Conservation (phyloP, 176 grass and related monocot species). For the Pontederia crassipes region DNA sequence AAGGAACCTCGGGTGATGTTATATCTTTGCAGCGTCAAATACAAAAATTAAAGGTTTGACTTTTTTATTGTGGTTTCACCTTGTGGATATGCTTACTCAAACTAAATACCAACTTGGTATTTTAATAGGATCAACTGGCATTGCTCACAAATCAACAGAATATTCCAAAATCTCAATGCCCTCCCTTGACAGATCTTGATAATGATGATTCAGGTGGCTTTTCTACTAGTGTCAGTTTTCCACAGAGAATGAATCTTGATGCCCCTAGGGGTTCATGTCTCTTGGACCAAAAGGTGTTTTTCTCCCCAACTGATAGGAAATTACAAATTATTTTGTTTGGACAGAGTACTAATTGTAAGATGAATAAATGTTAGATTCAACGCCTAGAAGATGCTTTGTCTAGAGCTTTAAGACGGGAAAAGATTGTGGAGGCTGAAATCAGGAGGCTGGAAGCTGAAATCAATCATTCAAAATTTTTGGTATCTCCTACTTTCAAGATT, state of each 20-base stretch:
- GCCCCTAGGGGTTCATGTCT: constrained; percentile 31
- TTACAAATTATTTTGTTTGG: constrained; percentile 7
- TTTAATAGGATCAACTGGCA: constrained; percentile 50
- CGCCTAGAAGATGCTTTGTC: constrained; percentile 62
- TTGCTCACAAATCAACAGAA: constrained; percentile 51
- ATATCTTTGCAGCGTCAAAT: constrained; percentile 75
- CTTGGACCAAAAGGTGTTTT: constrained; percentile 50
- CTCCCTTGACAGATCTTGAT: constrained; percentile 31
- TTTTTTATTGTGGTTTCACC: constrained; percentile 7
- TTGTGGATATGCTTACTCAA: not conserved
- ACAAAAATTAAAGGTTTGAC: constrained; percentile 66
- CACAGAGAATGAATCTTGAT: constrained; percentile 25
- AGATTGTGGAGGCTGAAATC: constrained; percentile 42
- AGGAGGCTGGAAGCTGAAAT: constrained; percentile 67
- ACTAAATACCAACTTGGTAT: constrained; percentile 9
- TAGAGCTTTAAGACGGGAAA: constrained; percentile 82
- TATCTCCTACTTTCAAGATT: constrained; percentile 10
- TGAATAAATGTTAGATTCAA: constrained; percentile 36
- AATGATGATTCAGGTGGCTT: constrained; percentile 33
- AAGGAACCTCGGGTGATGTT: constrained; percentile 82
- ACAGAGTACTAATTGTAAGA: not conserved
- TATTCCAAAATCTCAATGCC: constrained; percentile 20
- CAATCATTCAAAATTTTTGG: constrained; percentile 65
- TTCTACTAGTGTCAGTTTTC: constrained; percentile 30
- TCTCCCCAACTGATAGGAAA: not conserved